phyloP scores from a whole-genome alignment of 768 basidiomycete genomes.

The Agaricus subrufescens region DNA sequence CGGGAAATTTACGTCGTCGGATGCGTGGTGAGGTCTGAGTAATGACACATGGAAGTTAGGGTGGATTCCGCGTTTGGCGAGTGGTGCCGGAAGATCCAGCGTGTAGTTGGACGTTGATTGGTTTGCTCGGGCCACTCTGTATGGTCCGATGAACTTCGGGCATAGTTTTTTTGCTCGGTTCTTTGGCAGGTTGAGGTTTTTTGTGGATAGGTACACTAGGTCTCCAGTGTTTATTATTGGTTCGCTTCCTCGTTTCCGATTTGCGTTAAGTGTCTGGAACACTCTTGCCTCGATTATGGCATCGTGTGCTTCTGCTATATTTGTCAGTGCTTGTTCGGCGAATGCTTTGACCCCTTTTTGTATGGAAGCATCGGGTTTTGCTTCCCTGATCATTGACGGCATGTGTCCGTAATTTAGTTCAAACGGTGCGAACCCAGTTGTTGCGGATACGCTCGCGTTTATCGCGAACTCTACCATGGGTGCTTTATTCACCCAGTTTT shows the following conservation, averaged over 20 bases:
- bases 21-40: conserved; percentile 22
- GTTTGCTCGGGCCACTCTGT: conserved; percentile 16
- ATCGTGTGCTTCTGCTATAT: conserved; percentile 27
- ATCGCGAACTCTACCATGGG: conserved; percentile 34
- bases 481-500: conserved; percentile 24
- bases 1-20: conserved; percentile 31
- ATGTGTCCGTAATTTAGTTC: conserved; percentile 22
- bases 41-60: conserved; percentile 28
- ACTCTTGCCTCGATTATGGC: conserved; percentile 26
- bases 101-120: conserved; percentile 21
- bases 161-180: conserved; percentile 27
- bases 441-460: conserved; percentile 16
- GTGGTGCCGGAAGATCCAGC: conserved; percentile 18
- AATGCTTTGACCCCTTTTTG: conserved; percentile 20
- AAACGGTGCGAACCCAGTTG: conserved; percentile 31
- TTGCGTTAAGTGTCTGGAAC: conserved; percentile 23
- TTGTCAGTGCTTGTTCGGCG: conserved; percentile 15
- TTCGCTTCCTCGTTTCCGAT: conserved; percentile 17
- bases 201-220: conserved; percentile 29
- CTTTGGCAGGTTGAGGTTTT: conserved; percentile 24
- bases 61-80: background rate
- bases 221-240: conserved; percentile 16
- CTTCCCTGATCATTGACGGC: conserved; percentile 15
- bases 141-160: conserved; percentile 36
- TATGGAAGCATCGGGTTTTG: background rate